A percentile compares a stretch with the other conserved stretches of the same genome.
These are phyloP conservation scores for Cucumis melo DNA, from an alignment of 306 rosid species.

Conservation along the genomic window DNA sequence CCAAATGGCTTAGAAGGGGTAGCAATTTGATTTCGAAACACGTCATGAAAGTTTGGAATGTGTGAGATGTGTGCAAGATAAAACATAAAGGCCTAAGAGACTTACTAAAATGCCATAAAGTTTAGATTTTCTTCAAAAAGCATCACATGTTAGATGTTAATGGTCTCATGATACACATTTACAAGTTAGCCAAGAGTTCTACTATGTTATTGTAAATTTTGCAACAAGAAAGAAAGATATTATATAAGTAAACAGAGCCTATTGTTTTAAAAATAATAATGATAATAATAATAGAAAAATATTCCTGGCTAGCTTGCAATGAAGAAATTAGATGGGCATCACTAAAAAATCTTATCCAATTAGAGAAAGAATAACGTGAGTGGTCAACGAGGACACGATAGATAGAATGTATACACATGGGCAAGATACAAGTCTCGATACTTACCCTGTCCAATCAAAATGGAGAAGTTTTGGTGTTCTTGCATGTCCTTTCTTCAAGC, in stretches of 20 bases:
- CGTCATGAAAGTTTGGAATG: too few relatives aligned
- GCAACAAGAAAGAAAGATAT: not conserved
- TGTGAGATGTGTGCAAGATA: too few relatives aligned
- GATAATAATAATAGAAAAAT: too few relatives aligned
- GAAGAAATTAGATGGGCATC: not conserved
- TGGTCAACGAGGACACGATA: not conserved
- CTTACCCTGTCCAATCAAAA: constrained; percentile 95
- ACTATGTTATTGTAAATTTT: not conserved
- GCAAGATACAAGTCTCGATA: constrained; percentile 2
- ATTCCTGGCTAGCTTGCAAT: too few relatives aligned
- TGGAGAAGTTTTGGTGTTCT: constrained; percentile 68
- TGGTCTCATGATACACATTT: not conserved
- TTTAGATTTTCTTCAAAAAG: not conserved
- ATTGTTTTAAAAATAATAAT: too few relatives aligned
- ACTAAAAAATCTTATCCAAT: not conserved
- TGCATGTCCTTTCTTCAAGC: constrained; percentile 67
- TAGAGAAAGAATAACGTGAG: not conserved
- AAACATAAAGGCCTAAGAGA: too few relatives aligned
- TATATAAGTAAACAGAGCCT: not conserved
- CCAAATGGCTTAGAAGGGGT: too few relatives aligned
- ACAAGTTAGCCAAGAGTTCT: not conserved
- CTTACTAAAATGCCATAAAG: not conserved
- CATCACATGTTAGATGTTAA: not conserved
- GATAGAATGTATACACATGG: too few relatives aligned
- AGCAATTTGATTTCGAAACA: too few relatives aligned